Evolutionary conservation across 768 basidiomycete species (phyloP), one percentile per base, ranked within the genome.

Genomic region (Mycena chlorophos): DNA sequence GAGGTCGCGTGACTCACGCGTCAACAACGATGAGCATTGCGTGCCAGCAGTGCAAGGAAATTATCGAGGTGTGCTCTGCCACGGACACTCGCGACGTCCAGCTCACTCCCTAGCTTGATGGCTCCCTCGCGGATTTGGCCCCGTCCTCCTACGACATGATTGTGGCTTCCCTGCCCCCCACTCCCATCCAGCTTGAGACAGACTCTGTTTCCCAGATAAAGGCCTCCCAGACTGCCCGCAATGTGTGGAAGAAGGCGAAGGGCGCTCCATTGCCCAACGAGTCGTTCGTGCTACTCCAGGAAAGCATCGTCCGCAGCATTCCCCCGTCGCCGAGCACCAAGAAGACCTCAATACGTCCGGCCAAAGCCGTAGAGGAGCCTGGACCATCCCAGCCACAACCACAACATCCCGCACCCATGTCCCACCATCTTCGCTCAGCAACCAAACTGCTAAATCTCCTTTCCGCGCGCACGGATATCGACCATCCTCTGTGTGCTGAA

Each of bases 401-500:
- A 29, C 77, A 76, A 30, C 84, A 82, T 65, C 85, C 88, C 43
- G 85, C 89, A 22, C 86, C 91, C 29, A 75, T 90, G 58, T 88
- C 89, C 37, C 85, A 88, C 69, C 88, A 89, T 65, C 74, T 92
- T 55, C 85, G 86, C 54, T 89, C 89, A 30, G 86, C 88, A 45
- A 79, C 81, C 57, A 84, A 84, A 19, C 77, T 94, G 34, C 87
- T 91, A 68, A 89, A 88, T 68, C 69, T 91, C 27, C 77, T 93
- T 40, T 89, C 90, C 13, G 82, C 86, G 53, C 78, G 86, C 39
- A 86, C 88, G 50, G 88, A 89, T 28, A 83, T 95, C 40, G 92
- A 94, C 68, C 94, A 98, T 68, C 97, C 97, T 4, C 79, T 99
- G 6, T 99, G 97, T 69, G 85, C 89, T 0, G 96, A 98, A 65